These are phyloP conservation scores for Omphalotus olearius DNA, from an alignment of 1,284 basidiomycete species.

Conservation along the genomic window DNA sequence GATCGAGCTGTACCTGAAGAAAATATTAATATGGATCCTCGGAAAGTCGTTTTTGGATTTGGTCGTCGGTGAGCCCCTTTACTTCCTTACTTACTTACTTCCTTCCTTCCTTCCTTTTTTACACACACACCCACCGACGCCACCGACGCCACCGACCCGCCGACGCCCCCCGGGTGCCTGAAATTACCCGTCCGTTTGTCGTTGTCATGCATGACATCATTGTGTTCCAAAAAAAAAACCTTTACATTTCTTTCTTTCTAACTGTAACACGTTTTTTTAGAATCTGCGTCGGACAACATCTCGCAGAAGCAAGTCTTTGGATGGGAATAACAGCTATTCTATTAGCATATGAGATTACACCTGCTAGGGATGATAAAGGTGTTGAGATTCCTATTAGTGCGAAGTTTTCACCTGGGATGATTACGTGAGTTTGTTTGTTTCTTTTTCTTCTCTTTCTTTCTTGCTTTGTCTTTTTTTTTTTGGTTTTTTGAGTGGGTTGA, in stretches of 20 bases:
- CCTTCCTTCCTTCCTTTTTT: background rate
- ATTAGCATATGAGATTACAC: background rate
- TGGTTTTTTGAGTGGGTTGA: background rate
- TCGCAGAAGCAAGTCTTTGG: conserved; percentile 3
- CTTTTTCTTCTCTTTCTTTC: background rate
- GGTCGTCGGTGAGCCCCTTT: conserved; percentile 9
- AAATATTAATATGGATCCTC: conserved; percentile 1
- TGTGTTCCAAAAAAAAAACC: too few relatives aligned
- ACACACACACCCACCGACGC: too few relatives aligned
- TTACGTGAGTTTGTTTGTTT: background rate
- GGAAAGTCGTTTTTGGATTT: conserved; percentile 12
- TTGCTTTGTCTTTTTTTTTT: background rate
- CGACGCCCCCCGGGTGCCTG: too few relatives aligned
- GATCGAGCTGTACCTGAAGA: background rate
- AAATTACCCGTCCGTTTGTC: too few relatives aligned
- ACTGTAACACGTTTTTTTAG: too few relatives aligned
- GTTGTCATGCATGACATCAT: too few relatives aligned
- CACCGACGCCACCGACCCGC: too few relatives aligned
- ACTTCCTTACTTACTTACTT: background rate
- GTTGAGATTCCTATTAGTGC: background rate
- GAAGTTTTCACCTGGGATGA: background rate
- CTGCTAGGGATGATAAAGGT: conserved; percentile 1
- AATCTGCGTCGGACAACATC: conserved; percentile 4
- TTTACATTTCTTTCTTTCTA: too few relatives aligned
- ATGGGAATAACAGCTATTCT: background rate